Percentiles rank a stretch among this genome's conserved stretches.
Conservation (phyloP, 495 filamentous ascomycete genomes). For the Neurospora sp. region DNA sequence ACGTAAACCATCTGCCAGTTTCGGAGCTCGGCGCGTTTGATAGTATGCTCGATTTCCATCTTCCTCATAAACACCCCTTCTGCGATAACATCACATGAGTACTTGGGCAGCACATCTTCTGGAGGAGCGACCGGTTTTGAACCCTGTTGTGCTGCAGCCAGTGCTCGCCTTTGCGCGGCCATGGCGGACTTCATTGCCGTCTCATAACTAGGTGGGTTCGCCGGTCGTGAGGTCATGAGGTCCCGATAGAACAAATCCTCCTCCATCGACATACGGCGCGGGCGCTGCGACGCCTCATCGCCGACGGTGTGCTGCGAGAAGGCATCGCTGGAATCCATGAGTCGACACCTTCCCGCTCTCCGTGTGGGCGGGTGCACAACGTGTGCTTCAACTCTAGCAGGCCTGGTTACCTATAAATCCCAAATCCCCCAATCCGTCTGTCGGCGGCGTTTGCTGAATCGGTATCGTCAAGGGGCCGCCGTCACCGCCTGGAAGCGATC, state of each 20-base stretch:
- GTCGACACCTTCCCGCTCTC: not conserved
- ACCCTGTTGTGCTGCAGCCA: not conserved
- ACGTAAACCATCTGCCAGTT: conserved; percentile 48
- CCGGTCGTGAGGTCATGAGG: conserved; percentile 24
- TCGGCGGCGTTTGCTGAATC: not conserved
- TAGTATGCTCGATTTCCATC: conserved; percentile 48
- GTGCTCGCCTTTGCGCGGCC: conserved; percentile 26
- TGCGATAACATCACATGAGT: conserved; percentile 43
- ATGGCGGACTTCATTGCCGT: conserved; percentile 22
- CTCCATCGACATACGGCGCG: conserved; percentile 30
- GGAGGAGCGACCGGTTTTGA: not conserved
- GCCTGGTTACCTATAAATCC: not conserved
- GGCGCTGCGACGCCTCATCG: conserved; percentile 16
- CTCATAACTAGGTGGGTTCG: conserved; percentile 28
- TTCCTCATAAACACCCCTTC: conserved; percentile 46
- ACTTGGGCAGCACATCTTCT: conserved; percentile 38
- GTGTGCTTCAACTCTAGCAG: not conserved
- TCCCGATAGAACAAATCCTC: conserved; percentile 29
- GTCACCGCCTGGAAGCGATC: not conserved
- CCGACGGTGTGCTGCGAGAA: conserved; percentile 22
- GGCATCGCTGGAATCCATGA: conserved; percentile 17
- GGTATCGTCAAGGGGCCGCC: not conserved
- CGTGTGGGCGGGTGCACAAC: not conserved
- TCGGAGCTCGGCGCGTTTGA: conserved; percentile 39
- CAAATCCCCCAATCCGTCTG: not conserved